These are phyloP conservation scores for Diaporthe citrichinensis DNA, from an alignment of 2,329 filamentous ascomycete genomes.

Conservation along the genomic window DNA sequence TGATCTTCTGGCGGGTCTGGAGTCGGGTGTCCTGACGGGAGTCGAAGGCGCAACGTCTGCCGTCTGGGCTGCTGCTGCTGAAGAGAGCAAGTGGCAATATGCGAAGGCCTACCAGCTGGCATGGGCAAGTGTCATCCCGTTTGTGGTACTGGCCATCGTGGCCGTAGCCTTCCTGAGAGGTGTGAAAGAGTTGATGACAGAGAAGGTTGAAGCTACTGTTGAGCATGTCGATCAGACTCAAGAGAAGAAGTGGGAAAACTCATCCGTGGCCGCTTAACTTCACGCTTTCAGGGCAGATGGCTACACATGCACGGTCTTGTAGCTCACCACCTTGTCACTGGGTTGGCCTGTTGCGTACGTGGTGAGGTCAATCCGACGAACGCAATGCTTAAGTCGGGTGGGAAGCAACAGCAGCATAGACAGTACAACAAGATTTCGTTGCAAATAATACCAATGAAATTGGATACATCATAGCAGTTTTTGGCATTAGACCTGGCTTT, in stretches of 20 bases:
- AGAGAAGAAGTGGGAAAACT: not conserved
- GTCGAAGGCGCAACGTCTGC: slow-evolving; percentile 55
- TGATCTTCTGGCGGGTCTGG: slow-evolving; percentile 56
- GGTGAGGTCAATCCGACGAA: not conserved
- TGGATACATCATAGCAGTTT: not conserved
- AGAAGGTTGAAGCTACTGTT: slow-evolving; percentile 67
- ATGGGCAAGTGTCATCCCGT: slow-evolving; percentile 65
- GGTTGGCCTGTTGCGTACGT: accelerated
- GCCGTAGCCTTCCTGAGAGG: slow-evolving; percentile 60
- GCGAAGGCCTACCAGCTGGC: slow-evolving; percentile 63
- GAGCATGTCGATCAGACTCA: slow-evolving; percentile 50
- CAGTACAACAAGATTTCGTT: not conserved
- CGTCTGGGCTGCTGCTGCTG: slow-evolving; percentile 55
- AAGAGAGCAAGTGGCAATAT: slow-evolving; percentile 60
- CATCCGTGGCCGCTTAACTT: not conserved
- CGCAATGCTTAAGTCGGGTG: accelerated
- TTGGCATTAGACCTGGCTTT: not conserved
- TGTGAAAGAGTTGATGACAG: slow-evolving; percentile 66
- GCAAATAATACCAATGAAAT: not conserved
- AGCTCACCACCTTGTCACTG: not conserved
- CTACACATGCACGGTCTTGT: not conserved
- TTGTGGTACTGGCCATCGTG: slow-evolving; percentile 63
- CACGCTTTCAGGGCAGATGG: not conserved
- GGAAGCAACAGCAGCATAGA: not conserved
- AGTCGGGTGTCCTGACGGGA: slow-evolving; percentile 49